Evolutionary conservation across 768 basidiomycete species (phyloP).

Genomic region (Pilatotrama ljubarskyi): DNA sequence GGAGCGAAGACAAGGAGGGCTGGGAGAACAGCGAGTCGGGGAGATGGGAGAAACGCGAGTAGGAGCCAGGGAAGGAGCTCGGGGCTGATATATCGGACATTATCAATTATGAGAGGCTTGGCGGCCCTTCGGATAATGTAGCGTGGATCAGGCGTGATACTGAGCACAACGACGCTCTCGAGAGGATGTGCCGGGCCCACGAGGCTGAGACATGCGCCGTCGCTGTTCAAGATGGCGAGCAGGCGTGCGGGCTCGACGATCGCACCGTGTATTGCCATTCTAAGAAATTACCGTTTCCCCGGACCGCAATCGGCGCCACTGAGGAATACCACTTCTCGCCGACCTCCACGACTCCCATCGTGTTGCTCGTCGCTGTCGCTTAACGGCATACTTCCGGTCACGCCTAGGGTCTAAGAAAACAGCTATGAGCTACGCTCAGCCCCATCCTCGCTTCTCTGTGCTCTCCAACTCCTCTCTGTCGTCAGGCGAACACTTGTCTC

Average conservation of each 20-base stretch:
- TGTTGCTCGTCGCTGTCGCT: neutral
- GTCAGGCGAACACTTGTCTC: constrained; percentile 48
- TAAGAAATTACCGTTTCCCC: neutral
- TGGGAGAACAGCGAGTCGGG: constrained; percentile 8
- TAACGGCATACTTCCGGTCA: neutral
- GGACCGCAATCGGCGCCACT: neutral
- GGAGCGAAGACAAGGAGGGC: constrained; percentile 23
- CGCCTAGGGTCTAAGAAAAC: neutral
- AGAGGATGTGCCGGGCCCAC: neutral
- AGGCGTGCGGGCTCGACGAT: neutral
- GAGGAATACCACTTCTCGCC: too few species aligned
- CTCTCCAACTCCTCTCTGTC: constrained; percentile 60
- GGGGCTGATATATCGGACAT: constrained; percentile 8
- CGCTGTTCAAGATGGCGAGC: constrained; percentile 11
- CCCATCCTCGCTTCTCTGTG: constrained; percentile 67
- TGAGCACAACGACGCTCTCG: neutral
- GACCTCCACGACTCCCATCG: neutral
- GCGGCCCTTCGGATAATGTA: neutral
- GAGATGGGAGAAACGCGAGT: constrained; percentile 8
- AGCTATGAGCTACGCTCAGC: constrained; percentile 53
- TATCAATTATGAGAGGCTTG: constrained; percentile 2
- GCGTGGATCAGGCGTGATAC: constrained; percentile 7
- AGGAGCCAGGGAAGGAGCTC: constrained; percentile 6
- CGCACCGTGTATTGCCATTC: neutral
- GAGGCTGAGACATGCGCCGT: neutral